Evolutionary conservation across 495 filamentous ascomycete species (phyloP).

Genomic region (Terfezia claveryi): DNA sequence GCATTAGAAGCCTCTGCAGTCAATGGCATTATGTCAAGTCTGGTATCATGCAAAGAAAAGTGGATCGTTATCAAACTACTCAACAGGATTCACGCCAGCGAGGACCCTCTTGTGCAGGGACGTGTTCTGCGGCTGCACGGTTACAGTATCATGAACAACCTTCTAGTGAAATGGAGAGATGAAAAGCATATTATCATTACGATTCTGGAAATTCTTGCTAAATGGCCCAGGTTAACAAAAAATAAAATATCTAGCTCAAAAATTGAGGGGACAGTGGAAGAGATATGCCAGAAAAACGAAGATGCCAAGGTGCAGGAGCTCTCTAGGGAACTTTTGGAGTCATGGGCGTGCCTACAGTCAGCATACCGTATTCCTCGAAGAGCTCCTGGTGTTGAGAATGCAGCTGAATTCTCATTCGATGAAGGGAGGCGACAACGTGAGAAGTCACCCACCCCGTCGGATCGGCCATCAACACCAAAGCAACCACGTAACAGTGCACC

Average conservation of each 20-base stretch:
- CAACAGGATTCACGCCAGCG: constrained; percentile 65
- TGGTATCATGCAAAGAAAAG: constrained; percentile 97
- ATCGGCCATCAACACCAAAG: constrained; percentile 5
- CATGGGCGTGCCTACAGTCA: constrained; percentile 78
- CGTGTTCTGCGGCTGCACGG: constrained; percentile 90
- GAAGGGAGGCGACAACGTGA: constrained; percentile 9
- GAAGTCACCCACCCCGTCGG: constrained; percentile 4
- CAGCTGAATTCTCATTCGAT: constrained; percentile 10
- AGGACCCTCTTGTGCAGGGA: constrained; percentile 72
- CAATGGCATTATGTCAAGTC: constrained; percentile 93
- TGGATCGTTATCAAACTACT: constrained; percentile 97
- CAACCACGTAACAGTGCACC: not conserved
- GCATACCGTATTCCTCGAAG: constrained; percentile 83
- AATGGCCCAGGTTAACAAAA: constrained; percentile 71
- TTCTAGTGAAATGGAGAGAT: constrained; percentile 61
- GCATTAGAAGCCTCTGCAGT: constrained; percentile 57
- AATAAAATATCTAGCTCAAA: constrained; percentile 97
- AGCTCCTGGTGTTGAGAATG: constrained; percentile 10
- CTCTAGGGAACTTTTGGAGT: constrained; percentile 49
- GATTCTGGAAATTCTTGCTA: constrained; percentile 70
- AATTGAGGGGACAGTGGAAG: constrained; percentile 65
- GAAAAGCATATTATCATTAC: constrained; percentile 77
- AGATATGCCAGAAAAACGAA: constrained; percentile 31
- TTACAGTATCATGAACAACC: constrained; percentile 78
- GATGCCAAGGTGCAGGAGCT: constrained; percentile 55